Evolutionary conservation across 495 filamentous ascomycete genomes (phyloP).

Genomic region (Penicillium soppii): DNA sequence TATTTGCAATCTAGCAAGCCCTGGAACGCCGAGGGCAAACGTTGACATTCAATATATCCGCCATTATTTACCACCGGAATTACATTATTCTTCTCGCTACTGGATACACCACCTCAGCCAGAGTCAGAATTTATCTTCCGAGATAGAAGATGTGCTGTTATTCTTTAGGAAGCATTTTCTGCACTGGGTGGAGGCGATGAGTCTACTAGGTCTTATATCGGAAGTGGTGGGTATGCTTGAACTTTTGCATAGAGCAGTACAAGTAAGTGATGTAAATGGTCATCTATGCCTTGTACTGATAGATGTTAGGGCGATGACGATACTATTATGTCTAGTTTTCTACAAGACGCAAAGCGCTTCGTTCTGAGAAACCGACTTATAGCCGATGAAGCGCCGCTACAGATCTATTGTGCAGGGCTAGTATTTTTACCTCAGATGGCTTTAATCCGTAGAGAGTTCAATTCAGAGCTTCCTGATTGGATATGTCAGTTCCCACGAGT

Average conservation of each 20-base stretch:
- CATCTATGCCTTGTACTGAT: slow-evolving; percentile 1
- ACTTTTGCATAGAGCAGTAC: background rate
- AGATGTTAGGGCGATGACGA: slow-evolving; percentile 8
- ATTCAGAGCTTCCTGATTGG: slow-evolving; percentile 14
- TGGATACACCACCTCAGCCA: slow-evolving; percentile 15
- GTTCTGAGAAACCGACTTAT: slow-evolving; percentile 28
- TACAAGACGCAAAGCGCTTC: slow-evolving; percentile 37
- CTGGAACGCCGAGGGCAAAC: slow-evolving; percentile 19
- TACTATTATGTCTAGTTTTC: slow-evolving; percentile 9
- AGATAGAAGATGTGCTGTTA: slow-evolving; percentile 21
- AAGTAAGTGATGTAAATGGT: background rate
- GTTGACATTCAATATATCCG: slow-evolving; percentile 18
- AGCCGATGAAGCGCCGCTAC: slow-evolving; percentile 28
- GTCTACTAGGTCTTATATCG: slow-evolving; percentile 30
- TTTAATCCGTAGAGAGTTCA: slow-evolving; percentile 24
- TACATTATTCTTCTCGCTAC: slow-evolving; percentile 41
- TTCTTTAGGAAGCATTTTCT: slow-evolving; percentile 46
- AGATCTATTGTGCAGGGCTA: slow-evolving; percentile 28
- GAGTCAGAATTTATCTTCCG: slow-evolving; percentile 19
- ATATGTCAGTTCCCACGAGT: slow-evolving; percentile 14
- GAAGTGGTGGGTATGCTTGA: slow-evolving; percentile 15
- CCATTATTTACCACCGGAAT: slow-evolving; percentile 23
- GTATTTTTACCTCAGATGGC: slow-evolving; percentile 34
- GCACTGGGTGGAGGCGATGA: slow-evolving; percentile 42
- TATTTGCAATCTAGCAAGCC: slow-evolving; percentile 32